Conservation (phyloP, 352 stramenopile species). For the Phytophthora tubulina region DNA sequence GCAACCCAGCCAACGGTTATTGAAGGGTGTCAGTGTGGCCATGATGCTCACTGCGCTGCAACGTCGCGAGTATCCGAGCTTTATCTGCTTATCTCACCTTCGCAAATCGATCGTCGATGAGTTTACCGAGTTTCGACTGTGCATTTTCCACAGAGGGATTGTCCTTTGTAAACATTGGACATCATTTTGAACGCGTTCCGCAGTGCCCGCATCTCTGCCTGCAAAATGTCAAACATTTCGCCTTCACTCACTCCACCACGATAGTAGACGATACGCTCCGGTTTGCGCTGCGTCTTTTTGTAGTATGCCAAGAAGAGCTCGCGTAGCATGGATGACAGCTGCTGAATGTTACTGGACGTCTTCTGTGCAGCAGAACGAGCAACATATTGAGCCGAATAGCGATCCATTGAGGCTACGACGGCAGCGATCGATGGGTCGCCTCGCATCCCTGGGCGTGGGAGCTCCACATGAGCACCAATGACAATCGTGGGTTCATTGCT, state of each 20-base stretch:
- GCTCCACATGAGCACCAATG: conserved; percentile 82
- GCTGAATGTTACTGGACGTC: conserved; percentile 56
- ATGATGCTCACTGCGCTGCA: no score
- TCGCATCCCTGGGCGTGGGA: conserved; percentile 62
- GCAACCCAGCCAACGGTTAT: no score
- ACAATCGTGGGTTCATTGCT: conserved; percentile 70
- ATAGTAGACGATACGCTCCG: conserved; percentile 87
- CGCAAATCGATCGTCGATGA: no score
- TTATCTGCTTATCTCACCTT: no score
- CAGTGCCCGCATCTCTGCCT: conserved; percentile 83
- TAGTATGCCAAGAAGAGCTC: conserved; percentile 85
- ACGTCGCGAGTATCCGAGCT: no score
- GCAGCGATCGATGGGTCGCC: conserved; percentile 70
- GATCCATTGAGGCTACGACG: conserved; percentile 81
- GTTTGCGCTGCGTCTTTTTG: conserved; percentile 69
- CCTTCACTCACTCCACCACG: conserved; percentile 87
- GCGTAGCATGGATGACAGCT: conserved; percentile 66
- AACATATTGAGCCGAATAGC: conserved; percentile 60
- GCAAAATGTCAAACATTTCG: conserved; percentile 78
- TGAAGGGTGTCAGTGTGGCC: no score
- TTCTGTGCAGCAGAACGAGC: conserved; percentile 63
- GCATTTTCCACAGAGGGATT: no score
- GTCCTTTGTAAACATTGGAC: conserved; percentile 55
- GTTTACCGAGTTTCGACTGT: no score
- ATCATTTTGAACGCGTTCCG: conserved; percentile 69